A percentile compares a stretch with the other conserved stretches of the same genome.
Conservation (phyloP, 163 green algal species). For the Scenedesmus sp. region DNA sequence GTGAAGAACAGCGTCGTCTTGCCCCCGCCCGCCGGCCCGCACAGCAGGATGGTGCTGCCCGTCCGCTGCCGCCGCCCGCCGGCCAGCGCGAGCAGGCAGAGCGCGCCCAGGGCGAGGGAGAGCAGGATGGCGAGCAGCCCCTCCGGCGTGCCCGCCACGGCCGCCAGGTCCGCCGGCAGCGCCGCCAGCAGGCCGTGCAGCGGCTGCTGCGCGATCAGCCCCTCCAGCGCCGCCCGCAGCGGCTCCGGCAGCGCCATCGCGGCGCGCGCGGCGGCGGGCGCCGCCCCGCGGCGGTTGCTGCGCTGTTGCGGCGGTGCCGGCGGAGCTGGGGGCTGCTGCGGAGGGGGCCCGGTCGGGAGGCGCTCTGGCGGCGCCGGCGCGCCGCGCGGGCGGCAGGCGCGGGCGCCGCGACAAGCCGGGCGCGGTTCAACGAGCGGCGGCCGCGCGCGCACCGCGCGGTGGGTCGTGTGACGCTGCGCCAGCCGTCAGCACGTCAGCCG, state of each 20-base stretch:
- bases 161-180: conserved; percentile 16
- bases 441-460: too few relatives aligned
- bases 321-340: too few relatives aligned
- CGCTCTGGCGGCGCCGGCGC: too few relatives aligned
- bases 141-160: conserved; percentile 24
- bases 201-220: conserved; percentile 1
- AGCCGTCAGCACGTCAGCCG: too few relatives aligned
- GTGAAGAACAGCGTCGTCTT: conserved; percentile 65
- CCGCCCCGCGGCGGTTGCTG: too few relatives aligned
- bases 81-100: conserved; percentile 11
- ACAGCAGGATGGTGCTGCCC: conserved; percentile 41
- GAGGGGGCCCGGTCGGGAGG: too few relatives aligned
- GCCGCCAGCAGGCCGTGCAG: not conserved
- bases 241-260: conserved; percentile 1
- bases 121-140: conserved; percentile 23
- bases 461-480: too few relatives aligned
- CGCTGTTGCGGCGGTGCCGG: too few relatives aligned
- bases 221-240: conserved; percentile 11
- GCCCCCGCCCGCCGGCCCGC: conserved; percentile 54
- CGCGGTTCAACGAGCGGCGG: too few relatives aligned
- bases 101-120: conserved; percentile 8
- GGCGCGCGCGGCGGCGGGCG: too few relatives aligned
- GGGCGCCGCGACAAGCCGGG: too few relatives aligned
- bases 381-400: too few relatives aligned
- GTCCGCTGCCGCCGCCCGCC: not conserved